Conservation (phyloP, 2,329 filamentous ascomycete species). For the Fusarium devonianum region DNA sequence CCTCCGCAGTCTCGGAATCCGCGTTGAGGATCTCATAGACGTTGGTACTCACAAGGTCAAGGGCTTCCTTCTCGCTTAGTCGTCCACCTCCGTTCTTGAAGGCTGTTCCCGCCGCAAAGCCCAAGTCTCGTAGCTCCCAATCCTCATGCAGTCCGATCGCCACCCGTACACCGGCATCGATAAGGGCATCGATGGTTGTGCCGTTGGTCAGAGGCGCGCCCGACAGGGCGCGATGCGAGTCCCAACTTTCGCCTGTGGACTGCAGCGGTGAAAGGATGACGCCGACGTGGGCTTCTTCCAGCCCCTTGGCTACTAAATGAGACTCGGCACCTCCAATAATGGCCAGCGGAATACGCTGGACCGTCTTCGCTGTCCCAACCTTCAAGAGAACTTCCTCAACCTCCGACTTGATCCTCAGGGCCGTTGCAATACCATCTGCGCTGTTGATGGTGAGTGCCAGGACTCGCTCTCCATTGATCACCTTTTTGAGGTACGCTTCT, state of each 20-base stretch:
- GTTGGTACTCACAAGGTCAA: constrained; percentile 64
- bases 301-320: constrained; percentile 63
- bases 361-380: constrained; percentile 1
- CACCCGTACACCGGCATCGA: constrained; percentile 64
- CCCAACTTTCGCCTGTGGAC: constrained; percentile 64
- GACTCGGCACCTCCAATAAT: constrained; percentile 71
- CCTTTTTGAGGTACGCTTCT: constrained; percentile 58
- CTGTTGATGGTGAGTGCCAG: constrained; percentile 67
- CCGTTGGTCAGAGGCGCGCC: constrained; percentile 73
- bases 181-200: constrained; percentile 64
- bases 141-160: constrained; percentile 68
- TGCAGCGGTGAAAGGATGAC: constrained; percentile 68
- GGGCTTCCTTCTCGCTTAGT: constrained; percentile 60
- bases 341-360: constrained; percentile 56
- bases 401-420: constrained; percentile 64
- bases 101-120: constrained; percentile 66
- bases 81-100: constrained; percentile 62
- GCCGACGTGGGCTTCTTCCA: constrained; percentile 63
- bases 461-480: constrained; percentile 60
- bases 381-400: constrained; percentile 55
- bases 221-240: constrained; percentile 66
- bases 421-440: constrained; percentile 67
- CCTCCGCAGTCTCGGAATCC: constrained; percentile 40
- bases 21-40: constrained; percentile 65
- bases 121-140: constrained; percentile 67